phyloP scores from a whole-genome alignment of 192 early-diverging fungal genomes.

The Coemansia sp. region DNA sequence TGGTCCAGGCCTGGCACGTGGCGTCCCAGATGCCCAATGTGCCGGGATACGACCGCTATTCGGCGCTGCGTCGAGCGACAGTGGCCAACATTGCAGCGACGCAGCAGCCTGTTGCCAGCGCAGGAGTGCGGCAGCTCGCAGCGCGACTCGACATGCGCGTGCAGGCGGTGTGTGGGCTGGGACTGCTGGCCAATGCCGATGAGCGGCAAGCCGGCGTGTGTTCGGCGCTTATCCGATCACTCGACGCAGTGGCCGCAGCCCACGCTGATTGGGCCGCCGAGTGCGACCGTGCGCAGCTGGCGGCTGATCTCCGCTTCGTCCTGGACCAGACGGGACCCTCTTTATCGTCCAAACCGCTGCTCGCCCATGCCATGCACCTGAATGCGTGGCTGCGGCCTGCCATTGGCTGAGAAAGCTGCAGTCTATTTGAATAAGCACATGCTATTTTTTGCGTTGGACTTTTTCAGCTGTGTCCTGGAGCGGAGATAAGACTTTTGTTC shows the following conservation, averaged over 20 bases:
- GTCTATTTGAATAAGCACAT: conserved; percentile 1
- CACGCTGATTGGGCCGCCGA: neutral
- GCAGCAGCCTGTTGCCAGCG: conserved; percentile 1
- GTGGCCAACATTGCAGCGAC: neutral
- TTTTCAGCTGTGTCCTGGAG: no score
- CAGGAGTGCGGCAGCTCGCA: conserved; percentile 16
- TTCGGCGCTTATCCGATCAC: conserved; percentile 7
- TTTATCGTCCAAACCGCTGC: neutral
- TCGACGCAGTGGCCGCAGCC: neutral
- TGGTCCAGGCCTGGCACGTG: conserved; percentile 32
- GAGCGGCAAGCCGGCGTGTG: conserved; percentile 2
- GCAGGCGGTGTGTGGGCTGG: conserved; percentile 40
- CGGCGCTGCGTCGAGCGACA: conserved; percentile 26
- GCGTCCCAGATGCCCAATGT: neutral
- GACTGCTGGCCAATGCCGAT: neutral
- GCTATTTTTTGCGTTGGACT: neutral
- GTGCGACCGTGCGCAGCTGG: conserved; percentile 36
- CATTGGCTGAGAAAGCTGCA: neutral
- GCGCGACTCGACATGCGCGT: conserved; percentile 23
- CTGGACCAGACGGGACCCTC: conserved; percentile 2
- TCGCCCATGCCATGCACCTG: neutral
- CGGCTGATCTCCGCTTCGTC: conserved; percentile 25
- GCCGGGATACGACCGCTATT: conserved; percentile 16
- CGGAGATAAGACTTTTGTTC: neutral
- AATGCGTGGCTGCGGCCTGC: neutral